Conservation (phyloP, 2,329 filamentous ascomycete genomes). For the Aureobasidium subglaciale region DNA sequence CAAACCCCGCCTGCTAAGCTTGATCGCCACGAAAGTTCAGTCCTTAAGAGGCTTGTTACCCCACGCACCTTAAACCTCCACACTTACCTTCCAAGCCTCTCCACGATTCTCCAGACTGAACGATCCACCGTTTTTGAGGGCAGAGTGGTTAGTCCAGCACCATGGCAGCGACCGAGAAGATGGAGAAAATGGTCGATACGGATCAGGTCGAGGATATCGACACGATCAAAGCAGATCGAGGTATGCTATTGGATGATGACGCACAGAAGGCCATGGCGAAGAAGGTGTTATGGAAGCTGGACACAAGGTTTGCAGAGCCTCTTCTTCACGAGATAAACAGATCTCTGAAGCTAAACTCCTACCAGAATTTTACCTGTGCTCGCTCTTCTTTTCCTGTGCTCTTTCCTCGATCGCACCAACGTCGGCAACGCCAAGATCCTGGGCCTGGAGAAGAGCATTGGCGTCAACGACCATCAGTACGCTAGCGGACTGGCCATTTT, state of each 20-base stretch:
- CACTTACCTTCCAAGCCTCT: no score
- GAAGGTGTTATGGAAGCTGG: constrained; percentile 45
- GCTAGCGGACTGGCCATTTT: constrained; percentile 38
- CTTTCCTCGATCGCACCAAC: constrained; percentile 22
- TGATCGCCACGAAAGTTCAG: no score
- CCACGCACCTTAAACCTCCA: no score
- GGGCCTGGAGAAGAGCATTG: constrained; percentile 32
- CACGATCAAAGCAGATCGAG: not conserved
- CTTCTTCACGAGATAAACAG: constrained; percentile 30
- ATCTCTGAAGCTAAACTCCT: not conserved
- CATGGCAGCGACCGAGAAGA: not conserved
- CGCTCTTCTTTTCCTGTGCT: constrained; percentile 23
- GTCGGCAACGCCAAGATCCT: constrained; percentile 38
- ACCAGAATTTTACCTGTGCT: constrained; percentile 46
- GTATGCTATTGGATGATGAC: not conserved
- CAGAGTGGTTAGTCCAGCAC: no score
- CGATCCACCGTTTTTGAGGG: no score
- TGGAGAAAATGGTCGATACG: not conserved
- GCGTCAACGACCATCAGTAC: constrained; percentile 34
- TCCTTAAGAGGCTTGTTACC: no score
- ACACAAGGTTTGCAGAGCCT: constrained; percentile 40
- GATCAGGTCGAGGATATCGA: not conserved
- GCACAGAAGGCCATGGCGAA: constrained; percentile 30
- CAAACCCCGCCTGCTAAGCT: no score
- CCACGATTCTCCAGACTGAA: no score